Percentiles rank a stretch among this genome's conserved stretches.
Evolutionary conservation across 768 basidiomycete genomes (phyloP).

Genomic region (Candolleomyces eurysporus): DNA sequence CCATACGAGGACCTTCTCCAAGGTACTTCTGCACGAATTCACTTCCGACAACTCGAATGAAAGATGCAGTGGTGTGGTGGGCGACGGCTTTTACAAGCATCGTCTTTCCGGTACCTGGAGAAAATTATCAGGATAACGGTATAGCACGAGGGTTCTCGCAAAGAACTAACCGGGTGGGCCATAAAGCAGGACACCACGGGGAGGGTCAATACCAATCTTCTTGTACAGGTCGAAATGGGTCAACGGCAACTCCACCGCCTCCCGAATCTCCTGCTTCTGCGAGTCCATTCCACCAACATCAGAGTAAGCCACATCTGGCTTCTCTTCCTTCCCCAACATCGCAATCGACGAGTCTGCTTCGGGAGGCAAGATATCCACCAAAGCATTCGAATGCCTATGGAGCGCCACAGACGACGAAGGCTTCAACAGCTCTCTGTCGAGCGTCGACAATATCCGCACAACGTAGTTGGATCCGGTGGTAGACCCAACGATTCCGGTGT

Average conservation of each 20-base stretch:
- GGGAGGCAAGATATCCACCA: slow-evolving; percentile 97
- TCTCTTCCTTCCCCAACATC: slow-evolving; percentile 93
- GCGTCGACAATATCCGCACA: slow-evolving; percentile 92
- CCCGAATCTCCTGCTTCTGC: slow-evolving; percentile 98
- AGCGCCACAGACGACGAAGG: slow-evolving; percentile 98
- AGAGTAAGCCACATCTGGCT: slow-evolving; percentile 88
- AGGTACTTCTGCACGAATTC: slow-evolving; percentile 99
- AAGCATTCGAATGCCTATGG: slow-evolving; percentile 96
- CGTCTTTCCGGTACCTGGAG: slow-evolving; percentile 90
- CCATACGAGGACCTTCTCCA: slow-evolving; percentile 99
- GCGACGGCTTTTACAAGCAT: slow-evolving; percentile 99
- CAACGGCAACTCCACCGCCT: slow-evolving; percentile 94
- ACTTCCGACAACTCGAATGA: slow-evolving; percentile 97
- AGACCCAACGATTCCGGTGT: slow-evolving; percentile 94
- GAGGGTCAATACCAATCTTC: slow-evolving; percentile 99
- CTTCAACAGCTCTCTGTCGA: slow-evolving; percentile 96
- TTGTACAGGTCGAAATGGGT: slow-evolving; percentile 98
- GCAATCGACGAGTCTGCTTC: slow-evolving; percentile 97
- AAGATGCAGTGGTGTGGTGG: slow-evolving; percentile 93
- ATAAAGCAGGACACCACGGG: slow-evolving; percentile 93
- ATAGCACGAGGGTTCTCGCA: not conserved
- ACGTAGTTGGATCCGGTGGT: slow-evolving; percentile 99
- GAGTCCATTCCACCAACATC: slow-evolving; percentile 97
- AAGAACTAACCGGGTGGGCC: slow-evolving; percentile 82
- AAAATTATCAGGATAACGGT: not conserved